These are phyloP conservation scores for Xerocomus nothofagi DNA, from an alignment of 1,284 basidiomycete genomes.

Conservation along the genomic window DNA sequence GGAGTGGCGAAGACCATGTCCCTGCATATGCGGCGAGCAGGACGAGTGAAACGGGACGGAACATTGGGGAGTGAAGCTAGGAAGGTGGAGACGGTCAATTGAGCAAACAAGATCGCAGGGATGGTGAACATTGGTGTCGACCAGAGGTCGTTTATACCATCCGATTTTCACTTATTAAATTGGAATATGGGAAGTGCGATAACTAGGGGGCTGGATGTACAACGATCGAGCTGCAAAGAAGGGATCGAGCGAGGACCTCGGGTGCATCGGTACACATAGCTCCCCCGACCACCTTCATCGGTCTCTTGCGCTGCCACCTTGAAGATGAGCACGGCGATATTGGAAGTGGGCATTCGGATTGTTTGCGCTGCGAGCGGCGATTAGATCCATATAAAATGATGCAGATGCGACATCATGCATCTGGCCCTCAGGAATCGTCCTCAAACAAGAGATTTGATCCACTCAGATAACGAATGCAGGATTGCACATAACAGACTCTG, in stretches of 20 bases:
- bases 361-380: not conserved
- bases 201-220: not conserved
- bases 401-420: not conserved
- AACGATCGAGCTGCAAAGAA: slow-evolving; percentile 6
- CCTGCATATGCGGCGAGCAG: slow-evolving; percentile 2
- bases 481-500: slow-evolving; percentile 10
- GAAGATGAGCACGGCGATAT: not conserved
- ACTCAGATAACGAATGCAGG: slow-evolving; percentile 13
- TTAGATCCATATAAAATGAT: not conserved
- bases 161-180: not conserved
- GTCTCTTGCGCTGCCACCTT: not conserved
- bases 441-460: slow-evolving; percentile 9
- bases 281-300: not conserved
- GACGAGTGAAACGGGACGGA: slow-evolving; percentile 1
- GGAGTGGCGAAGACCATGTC: not conserved
- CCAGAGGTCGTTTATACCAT: slow-evolving; percentile 16
- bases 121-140: not conserved
- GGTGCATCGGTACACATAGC: not conserved
- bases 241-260: not conserved
- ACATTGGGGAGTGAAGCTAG: slow-evolving; percentile 7
- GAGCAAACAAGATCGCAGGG: not conserved
- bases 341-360: not conserved
- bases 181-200: not conserved
- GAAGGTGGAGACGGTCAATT: not conserved
- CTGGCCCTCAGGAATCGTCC: slow-evolving; percentile 1